Evolutionary conservation across 371 early-diverging fungal species (phyloP).

Genomic region (Mucor lusitanicus): DNA sequence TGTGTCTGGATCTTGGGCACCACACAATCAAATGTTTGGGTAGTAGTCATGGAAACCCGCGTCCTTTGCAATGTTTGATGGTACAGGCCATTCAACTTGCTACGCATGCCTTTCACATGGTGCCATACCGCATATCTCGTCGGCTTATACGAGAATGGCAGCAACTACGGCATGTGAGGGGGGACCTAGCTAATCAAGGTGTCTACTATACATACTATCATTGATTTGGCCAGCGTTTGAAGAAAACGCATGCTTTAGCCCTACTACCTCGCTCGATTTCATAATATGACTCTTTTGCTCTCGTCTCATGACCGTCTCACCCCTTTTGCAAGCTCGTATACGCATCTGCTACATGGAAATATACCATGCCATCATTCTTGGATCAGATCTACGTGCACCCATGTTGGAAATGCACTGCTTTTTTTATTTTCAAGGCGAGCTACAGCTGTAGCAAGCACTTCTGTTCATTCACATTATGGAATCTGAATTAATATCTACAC

Average conservation of each 20-base stretch:
- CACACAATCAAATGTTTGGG: background rate
- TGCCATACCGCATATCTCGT: too few species aligned
- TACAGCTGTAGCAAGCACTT: background rate
- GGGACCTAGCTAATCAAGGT: background rate
- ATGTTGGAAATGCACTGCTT: background rate
- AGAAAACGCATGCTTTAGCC: background rate
- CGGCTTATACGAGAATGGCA: too few species aligned
- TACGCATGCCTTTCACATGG: too few species aligned
- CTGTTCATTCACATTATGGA: constrained; percentile 19
- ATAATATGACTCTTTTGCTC: background rate
- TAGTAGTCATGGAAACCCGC: background rate
- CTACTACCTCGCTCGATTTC: background rate
- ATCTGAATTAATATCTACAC: constrained; percentile 32
- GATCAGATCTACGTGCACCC: background rate
- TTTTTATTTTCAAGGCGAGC: background rate
- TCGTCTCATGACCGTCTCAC: too few species aligned
- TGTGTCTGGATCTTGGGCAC: background rate
- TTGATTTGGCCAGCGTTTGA: too few species aligned
- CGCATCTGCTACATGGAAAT: background rate
- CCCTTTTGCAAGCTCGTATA: background rate
- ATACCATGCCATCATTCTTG: background rate
- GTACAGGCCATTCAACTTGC: too few species aligned
- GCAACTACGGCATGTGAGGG: too few species aligned
- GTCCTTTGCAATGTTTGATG: too few species aligned
- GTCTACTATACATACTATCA: too few species aligned